Conservation (phyloP, 495 filamentous ascomycete genomes). For the Aspergillus heteromorphus region DNA sequence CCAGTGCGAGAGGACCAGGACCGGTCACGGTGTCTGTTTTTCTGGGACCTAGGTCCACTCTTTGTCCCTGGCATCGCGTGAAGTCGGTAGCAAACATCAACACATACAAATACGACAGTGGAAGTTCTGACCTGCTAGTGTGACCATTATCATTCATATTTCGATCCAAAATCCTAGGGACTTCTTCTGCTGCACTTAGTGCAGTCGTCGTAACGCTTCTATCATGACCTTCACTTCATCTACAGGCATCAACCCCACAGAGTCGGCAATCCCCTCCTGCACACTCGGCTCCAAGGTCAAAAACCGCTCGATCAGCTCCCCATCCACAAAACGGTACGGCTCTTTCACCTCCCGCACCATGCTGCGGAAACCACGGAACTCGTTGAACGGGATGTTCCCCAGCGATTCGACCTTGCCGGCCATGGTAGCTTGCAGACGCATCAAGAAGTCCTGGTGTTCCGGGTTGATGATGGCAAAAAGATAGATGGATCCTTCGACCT, state of each 20-base stretch:
- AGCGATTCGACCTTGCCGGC: conserved; percentile 58
- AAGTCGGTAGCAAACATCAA: neutral
- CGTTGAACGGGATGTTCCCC: conserved; percentile 67
- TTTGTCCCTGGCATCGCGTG: neutral
- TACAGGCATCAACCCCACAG: conserved; percentile 53
- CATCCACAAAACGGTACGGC: conserved; percentile 86
- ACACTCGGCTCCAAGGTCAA: conserved; percentile 57
- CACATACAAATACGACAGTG: neutral
- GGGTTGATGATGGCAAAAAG: conserved; percentile 74
- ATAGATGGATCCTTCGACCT: conserved; percentile 91
- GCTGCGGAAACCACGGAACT: conserved; percentile 74
- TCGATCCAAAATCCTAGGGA: neutral
- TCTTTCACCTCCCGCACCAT: conserved; percentile 63
- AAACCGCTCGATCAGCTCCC: conserved; percentile 84
- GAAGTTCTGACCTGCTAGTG: neutral
- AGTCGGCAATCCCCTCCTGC: conserved; percentile 59
- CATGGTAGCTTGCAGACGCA: conserved; percentile 72
- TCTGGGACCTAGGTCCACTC: no score
- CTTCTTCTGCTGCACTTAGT: conserved; percentile 20
- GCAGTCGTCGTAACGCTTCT: conserved; percentile 68
- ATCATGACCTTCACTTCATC: conserved; percentile 68
- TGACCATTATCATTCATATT: neutral
- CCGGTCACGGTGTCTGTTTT: no score
- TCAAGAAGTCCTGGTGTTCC: conserved; percentile 68
- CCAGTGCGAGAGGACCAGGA: no score